Percentiles rank a stretch among this genome's conserved stretches.
These are phyloP conservation scores for Clarireedia hainanense DNA, from an alignment of 2,329 filamentous ascomycete genomes.

Conservation along the genomic window DNA sequence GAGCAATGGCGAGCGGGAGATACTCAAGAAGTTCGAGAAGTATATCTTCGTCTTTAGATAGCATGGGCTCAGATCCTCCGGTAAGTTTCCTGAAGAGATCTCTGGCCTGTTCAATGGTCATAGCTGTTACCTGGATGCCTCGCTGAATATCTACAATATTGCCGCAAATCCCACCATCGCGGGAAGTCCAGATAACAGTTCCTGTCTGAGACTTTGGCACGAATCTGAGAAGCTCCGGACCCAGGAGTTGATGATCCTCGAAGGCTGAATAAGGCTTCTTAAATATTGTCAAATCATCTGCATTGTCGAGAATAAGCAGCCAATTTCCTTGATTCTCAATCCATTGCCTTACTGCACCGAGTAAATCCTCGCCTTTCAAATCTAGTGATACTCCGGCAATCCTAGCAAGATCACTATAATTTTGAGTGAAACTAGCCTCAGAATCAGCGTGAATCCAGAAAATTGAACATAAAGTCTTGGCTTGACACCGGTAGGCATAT, in stretches of 20 bases:
- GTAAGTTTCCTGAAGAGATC: too few species aligned
- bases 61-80: too few species aligned
- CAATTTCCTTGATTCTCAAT: conserved; percentile 20
- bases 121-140: conserved; percentile 18
- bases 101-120: too few species aligned
- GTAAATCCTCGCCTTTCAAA: conserved; percentile 19
- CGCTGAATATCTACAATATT: conserved; percentile 20
- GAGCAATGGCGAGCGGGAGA: too few species aligned
- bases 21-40: too few species aligned
- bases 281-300: too few species aligned
- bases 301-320: conserved; percentile 25
- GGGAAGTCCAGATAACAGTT: conserved; percentile 30
- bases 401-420: conserved; percentile 28
- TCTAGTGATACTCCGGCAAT: conserved; percentile 18
- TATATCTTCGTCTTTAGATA: too few species aligned
- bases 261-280: not conserved
- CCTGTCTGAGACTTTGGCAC: conserved; percentile 24
- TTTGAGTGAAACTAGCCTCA: conserved; percentile 27
- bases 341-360: conserved; percentile 17
- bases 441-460: conserved; percentile 26
- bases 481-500: too few species aligned
- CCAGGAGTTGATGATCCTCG: not conserved
- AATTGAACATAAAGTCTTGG: too few species aligned
- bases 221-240: conserved; percentile 15
- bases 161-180: conserved; percentile 24